Evolutionary conservation across 1,284 basidiomycete species (phyloP), one percentile per base, ranked within the genome.

Genomic region (Fistulina hepatica): DNA sequence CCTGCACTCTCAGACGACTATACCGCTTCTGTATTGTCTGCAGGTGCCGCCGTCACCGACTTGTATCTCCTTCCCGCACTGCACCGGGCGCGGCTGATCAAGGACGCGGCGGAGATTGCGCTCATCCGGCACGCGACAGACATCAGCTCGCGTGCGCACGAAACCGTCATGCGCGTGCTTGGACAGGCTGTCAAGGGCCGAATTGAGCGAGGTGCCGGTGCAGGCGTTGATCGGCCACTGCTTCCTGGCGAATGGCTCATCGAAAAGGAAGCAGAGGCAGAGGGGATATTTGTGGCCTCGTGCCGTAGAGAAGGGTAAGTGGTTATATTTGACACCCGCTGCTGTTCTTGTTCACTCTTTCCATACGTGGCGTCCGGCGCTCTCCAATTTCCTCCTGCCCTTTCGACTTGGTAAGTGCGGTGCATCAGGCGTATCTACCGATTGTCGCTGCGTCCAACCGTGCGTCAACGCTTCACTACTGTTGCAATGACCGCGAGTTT

Each of bases 381-480:
- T n/a, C n/a, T n/a, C n/a, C n/a, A n/a, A n/a, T n/a, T n/a, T n/a
- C n/a, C n/a, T n/a, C n/a, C n/a, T n/a, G n/a, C n/a, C n/a, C n/a
- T n/a, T n/a, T n/a, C n/a, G n/a, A n/a, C n/a, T n/a, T n/a, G n/a
- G n/a, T n/a, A n/a, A 89, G 86, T 13, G 67, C 86, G 4, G 69
- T 77, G n/a, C 84, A 88, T 44, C 82, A 88, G 60, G 86, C 90
- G 0, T 94, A 95, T 57, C 67, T 86, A 8, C 90, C 91, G 1
- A 93, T 94, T 41, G 82, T 90, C 6, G 91, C 89, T 0, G 79
- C 81, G 1, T 82, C 88, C 0, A 76, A 73, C 3, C 71, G 85
- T 19, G 89, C 90, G 2, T 80, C 86, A 5, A 93, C 88, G 0
- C 61, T 95, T 4, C 90, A 94, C 52, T 94, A 94, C 56, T 90